Evolutionary conservation across 768 basidiomycete genomes (phyloP).

Genomic region (Gelatoporia subvermispora): DNA sequence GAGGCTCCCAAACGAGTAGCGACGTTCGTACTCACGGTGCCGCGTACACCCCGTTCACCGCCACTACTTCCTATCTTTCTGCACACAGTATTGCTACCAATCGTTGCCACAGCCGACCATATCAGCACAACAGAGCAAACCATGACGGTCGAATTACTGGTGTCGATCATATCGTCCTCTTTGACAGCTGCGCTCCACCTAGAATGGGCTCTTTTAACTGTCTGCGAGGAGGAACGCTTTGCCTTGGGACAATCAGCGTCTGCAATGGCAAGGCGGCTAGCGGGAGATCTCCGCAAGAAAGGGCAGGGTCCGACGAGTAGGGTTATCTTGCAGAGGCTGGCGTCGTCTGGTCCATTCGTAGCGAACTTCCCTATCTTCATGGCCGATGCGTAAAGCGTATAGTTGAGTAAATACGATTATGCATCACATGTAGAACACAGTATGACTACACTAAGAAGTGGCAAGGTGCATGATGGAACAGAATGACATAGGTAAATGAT

Average conservation of each 20-base stretch:
- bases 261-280: constrained; percentile 62
- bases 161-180: constrained; percentile 58
- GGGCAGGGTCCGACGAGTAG: constrained; percentile 42
- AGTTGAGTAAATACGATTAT: constrained; percentile 7
- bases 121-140: constrained; percentile 49
- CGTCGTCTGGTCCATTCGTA: constrained; percentile 59
- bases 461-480: constrained; percentile 1
- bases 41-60: constrained; percentile 45
- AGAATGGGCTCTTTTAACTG: constrained; percentile 60
- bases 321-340: constrained; percentile 53
- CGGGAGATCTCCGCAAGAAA: constrained; percentile 51
- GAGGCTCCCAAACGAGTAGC: constrained; percentile 62
- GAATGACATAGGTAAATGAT: neutral
- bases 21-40: constrained; percentile 63
- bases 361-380: constrained; percentile 72
- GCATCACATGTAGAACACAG: neutral
- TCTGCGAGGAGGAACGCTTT: constrained; percentile 43
- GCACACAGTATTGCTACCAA: constrained; percentile 57
- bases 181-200: constrained; percentile 65
- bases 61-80: constrained; percentile 74
- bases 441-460: constrained; percentile 25
- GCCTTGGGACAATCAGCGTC: constrained; percentile 60
- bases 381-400: constrained; percentile 21
- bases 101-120: constrained; percentile 54
- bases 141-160: constrained; percentile 57